phyloP scores from a whole-genome alignment of 306 rosid genomes.

The Boehmeria nivea region DNA sequence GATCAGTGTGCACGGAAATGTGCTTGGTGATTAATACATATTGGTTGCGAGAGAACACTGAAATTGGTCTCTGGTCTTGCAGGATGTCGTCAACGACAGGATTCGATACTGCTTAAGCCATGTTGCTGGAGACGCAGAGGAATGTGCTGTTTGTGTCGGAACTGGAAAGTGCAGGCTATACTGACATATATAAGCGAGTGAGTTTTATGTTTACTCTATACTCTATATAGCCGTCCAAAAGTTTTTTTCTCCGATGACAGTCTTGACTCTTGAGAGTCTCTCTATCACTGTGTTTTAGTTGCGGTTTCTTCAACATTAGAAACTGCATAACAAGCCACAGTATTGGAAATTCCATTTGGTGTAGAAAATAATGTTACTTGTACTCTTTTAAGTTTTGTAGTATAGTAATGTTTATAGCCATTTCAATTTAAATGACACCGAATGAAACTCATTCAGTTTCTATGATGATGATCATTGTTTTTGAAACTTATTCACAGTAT shows the following conservation, averaged over 20 bases:
- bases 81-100: conserved; percentile 86
- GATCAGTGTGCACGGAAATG: too few relatives aligned
- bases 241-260: too few relatives aligned
- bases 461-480: too few relatives aligned
- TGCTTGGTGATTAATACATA: too few relatives aligned
- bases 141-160: conserved; percentile 79
- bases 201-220: conserved; percentile 1
- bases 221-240: too few relatives aligned
- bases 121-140: conserved; percentile 66
- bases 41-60: neutral
- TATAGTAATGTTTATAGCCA: too few relatives aligned
- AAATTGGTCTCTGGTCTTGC: conserved; percentile 23
- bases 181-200: conserved; percentile 16
- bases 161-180: conserved; percentile 71
- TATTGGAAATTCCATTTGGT: too few relatives aligned
- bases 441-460: too few relatives aligned
- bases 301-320: neutral
- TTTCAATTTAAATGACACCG: too few relatives aligned
- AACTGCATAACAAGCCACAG: neutral
- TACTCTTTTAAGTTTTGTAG: too few relatives aligned
- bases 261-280: neutral
- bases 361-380: too few relatives aligned
- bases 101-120: conserved; percentile 71
- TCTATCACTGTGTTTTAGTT: neutral
- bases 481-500: too few relatives aligned